Evolutionary conservation across 2,329 filamentous ascomycete species (phyloP), one percentile per base, ranked within the genome.

Genomic region (Pyrenophora tritici-repentis): DNA sequence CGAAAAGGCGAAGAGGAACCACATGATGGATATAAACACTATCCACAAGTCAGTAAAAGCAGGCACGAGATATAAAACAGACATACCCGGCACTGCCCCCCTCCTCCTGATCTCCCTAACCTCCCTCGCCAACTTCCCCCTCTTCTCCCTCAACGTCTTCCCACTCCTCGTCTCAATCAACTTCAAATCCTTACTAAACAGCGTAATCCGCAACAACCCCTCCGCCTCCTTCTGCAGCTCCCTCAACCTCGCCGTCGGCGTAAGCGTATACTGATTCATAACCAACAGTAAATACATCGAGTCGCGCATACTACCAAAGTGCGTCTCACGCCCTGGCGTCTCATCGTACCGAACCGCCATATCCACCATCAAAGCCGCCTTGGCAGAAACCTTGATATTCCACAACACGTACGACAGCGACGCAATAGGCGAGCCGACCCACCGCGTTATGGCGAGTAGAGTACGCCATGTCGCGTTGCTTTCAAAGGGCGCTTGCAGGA

Each of bases 191-290:
- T 72, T 73, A 47, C 73, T 75, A 50, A 77, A 77, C 2, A 78
- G 57, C 0, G 69, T 71, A 9, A 77, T 70, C 2, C 75, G 65
- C 9, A 78, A 61, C 13, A 78, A 50, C 3, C 68, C 73, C 43
- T 77, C 75, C 0, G 73, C 71, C 40, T 70, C 64, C 42, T 68
- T 74, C 14, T 57, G 47, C 3, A 53, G 16, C 7, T 55, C 57
- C 8, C 37, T 32, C 24, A 34, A 3, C 16, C 36, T 38, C 4
- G 53, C 55, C 26, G 62, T 67, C 16, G 61, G 61, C 33, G 72
- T 72, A 46, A 76, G 68, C 3, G 66, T 75, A 51, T 76, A 79
- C 56, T 79, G 77, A 38, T 78, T 78, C 68, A 78, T 75, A 5
- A 72, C 73, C 40, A 73, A 68, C 14, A 79, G 65, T 13, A 80